Conservation (phyloP, 345 rosid genomes). For the Aegle marmelos region DNA sequence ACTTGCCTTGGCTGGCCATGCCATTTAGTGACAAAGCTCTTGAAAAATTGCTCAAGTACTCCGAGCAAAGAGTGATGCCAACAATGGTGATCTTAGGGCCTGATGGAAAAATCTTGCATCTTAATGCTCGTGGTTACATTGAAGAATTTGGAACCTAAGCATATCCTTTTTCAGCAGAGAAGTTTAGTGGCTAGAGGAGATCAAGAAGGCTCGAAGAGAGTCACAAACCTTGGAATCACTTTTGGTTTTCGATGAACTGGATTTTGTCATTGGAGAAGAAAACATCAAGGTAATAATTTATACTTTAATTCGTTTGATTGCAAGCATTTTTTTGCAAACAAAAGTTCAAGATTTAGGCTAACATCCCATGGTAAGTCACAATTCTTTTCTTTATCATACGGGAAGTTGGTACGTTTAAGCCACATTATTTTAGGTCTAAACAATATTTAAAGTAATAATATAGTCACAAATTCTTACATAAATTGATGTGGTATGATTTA, state of each 20-base stretch:
- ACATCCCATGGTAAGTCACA: no score
- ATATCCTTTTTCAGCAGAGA: slow-evolving; percentile 43
- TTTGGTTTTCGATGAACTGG: slow-evolving; percentile 25
- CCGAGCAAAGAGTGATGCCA: slow-evolving; percentile 32
- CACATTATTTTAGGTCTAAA: no score
- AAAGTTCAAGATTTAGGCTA: no score
- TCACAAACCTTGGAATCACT: slow-evolving; percentile 40
- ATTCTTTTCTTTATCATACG: no score
- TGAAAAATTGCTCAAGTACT: slow-evolving; percentile 25
- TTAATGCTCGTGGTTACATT: slow-evolving; percentile 30
- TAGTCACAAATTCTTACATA: no score
- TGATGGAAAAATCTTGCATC: slow-evolving; percentile 35
- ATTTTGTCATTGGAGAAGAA: slow-evolving; percentile 34
- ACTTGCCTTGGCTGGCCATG: slow-evolving; percentile 37
- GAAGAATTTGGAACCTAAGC: slow-evolving; percentile 33
- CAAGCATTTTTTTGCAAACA: no score
- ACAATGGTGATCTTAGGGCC: slow-evolving; percentile 36
- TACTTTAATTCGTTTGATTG: no score
- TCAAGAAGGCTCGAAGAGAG: slow-evolving; percentile 28
- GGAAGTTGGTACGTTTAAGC: no score
- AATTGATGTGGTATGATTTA: no score
- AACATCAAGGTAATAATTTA: neutral
- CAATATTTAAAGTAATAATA: no score
- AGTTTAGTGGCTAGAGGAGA: slow-evolving; percentile 27
- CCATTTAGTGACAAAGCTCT: slow-evolving; percentile 33